A percentile compares a stretch with the other conserved stretches of the same genome.
These are phyloP conservation scores for Ceratocystis colombiana DNA, from an alignment of 2,329 filamentous ascomycete genomes.

Conservation along the genomic window DNA sequence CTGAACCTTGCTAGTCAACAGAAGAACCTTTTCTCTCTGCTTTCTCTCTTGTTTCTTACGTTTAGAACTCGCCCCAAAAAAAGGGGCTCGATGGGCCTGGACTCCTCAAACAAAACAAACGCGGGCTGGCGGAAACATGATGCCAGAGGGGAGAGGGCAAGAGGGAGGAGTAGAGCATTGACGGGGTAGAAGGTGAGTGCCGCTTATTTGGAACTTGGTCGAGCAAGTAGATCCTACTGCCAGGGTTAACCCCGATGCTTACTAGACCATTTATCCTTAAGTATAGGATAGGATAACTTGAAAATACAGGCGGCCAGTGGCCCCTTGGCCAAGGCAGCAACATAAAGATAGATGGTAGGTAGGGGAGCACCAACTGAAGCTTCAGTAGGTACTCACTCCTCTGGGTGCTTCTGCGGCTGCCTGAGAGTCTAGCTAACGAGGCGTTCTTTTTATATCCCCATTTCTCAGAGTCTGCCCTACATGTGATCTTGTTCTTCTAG, in stretches of 20 bases:
- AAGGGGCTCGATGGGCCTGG: background rate
- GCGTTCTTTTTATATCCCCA: background rate
- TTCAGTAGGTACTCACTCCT: background rate
- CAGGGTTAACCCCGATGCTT: background rate
- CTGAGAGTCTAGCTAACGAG: background rate
- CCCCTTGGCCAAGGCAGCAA: background rate
- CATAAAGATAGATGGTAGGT: background rate
- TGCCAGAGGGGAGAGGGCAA: background rate
- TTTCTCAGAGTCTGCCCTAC: background rate
- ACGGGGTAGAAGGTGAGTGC: background rate
- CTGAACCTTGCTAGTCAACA: background rate
- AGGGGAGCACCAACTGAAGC: background rate
- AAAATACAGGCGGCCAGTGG: background rate
- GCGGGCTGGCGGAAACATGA: background rate
- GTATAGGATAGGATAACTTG: background rate
- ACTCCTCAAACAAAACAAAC: background rate
- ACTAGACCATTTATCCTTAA: background rate
- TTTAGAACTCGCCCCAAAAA: background rate
- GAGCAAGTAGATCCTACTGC: constrained; percentile 6
- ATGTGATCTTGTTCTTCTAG: background rate
- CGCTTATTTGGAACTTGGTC: background rate
- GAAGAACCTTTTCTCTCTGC: background rate
- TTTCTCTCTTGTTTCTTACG: background rate
- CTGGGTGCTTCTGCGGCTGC: background rate
- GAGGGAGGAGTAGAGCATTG: background rate